Percentiles rank a stretch among this genome's conserved stretches.
Evolutionary conservation across 768 basidiomycete genomes (phyloP).

Genomic region (Collybia sp.): DNA sequence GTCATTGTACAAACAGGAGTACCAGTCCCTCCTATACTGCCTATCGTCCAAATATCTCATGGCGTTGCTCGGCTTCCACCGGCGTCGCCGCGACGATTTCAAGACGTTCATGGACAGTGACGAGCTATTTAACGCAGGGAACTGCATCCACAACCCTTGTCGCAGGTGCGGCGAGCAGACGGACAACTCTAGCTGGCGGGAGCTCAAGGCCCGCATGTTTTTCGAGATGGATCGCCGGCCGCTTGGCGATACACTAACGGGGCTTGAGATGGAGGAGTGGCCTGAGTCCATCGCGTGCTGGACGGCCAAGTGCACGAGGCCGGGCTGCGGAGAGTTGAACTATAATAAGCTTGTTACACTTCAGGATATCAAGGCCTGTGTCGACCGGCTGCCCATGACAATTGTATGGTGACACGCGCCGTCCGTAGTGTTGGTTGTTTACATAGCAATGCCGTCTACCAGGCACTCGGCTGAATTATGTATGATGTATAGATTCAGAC

Average conservation of each 20-base stretch:
- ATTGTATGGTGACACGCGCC: not conserved
- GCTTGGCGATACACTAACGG: slow-evolving; percentile 29
- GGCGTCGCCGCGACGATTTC: slow-evolving; percentile 32
- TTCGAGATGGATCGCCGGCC: slow-evolving; percentile 34
- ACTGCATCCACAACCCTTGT: slow-evolving; percentile 24
- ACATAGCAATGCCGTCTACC: not conserved
- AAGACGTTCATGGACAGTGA: slow-evolving; percentile 28
- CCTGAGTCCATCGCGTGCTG: slow-evolving; percentile 34
- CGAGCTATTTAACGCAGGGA: slow-evolving; percentile 32
- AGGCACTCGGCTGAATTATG: no score
- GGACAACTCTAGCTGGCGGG: slow-evolving; percentile 33
- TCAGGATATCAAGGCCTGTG: slow-evolving; percentile 23
- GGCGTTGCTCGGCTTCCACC: slow-evolving; percentile 35
- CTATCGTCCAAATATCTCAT: slow-evolving; percentile 30
- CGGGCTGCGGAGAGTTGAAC: slow-evolving; percentile 24
- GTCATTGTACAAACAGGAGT: slow-evolving; percentile 29
- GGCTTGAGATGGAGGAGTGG: slow-evolving; percentile 39
- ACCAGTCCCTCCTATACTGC: slow-evolving; percentile 24
- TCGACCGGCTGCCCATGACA: slow-evolving; percentile 21
- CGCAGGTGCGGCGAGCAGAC: slow-evolving; percentile 25
- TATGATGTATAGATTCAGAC: no score
- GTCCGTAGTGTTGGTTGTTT: no score
- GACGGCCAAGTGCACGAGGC: slow-evolving; percentile 27
- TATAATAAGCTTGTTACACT: slow-evolving; percentile 31
- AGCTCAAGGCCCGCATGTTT: slow-evolving; percentile 33